These are phyloP conservation scores for Penicillium sp. DNA, from an alignment of 2,329 filamentous ascomycete genomes.

Conservation along the genomic window DNA sequence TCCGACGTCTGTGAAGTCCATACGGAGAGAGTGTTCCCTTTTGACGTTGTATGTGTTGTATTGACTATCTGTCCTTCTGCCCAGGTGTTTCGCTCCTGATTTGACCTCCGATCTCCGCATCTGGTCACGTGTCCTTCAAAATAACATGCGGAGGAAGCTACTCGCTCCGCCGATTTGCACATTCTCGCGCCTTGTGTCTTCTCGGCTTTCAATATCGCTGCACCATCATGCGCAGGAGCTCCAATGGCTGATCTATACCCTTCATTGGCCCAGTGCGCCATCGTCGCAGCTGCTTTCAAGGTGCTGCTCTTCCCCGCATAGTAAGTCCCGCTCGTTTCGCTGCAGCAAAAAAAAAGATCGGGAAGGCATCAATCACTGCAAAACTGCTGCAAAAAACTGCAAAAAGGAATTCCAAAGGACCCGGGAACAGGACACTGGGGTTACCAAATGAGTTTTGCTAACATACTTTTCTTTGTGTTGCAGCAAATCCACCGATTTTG, in stretches of 20 bases:
- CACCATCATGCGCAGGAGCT: slow-evolving; percentile 27
- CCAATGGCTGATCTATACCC: slow-evolving; percentile 79
- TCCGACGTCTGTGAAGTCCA: slow-evolving; percentile 45
- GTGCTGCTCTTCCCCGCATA: slow-evolving; percentile 25
- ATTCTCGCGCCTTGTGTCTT: background rate
- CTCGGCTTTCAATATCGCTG: slow-evolving; percentile 4
- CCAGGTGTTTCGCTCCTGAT: slow-evolving; percentile 18
- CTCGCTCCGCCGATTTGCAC: background rate
- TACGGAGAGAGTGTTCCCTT: slow-evolving; percentile 23
- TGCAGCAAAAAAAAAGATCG: background rate
- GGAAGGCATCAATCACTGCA: background rate
- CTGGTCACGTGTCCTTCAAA: slow-evolving; percentile 14
- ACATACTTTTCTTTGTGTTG: slow-evolving; percentile 10
- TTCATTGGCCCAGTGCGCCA: slow-evolving; percentile 46
- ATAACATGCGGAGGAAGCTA: slow-evolving; percentile 17
- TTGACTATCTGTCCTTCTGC: slow-evolving; percentile 28
- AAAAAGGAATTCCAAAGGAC: accelerated
- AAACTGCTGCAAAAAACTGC: background rate
- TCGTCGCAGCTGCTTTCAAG: slow-evolving; percentile 22
- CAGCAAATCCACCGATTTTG: slow-evolving; percentile 98
- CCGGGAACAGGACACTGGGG: background rate
- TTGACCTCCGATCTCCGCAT: slow-evolving; percentile 30
- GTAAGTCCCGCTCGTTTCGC: slow-evolving; percentile 11
- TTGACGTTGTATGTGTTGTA: background rate
- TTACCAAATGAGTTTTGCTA: slow-evolving; percentile 1